Conservation (phyloP, 2,329 filamentous ascomycete species). For the Magnaporthiopsis rhizophila region DNA sequence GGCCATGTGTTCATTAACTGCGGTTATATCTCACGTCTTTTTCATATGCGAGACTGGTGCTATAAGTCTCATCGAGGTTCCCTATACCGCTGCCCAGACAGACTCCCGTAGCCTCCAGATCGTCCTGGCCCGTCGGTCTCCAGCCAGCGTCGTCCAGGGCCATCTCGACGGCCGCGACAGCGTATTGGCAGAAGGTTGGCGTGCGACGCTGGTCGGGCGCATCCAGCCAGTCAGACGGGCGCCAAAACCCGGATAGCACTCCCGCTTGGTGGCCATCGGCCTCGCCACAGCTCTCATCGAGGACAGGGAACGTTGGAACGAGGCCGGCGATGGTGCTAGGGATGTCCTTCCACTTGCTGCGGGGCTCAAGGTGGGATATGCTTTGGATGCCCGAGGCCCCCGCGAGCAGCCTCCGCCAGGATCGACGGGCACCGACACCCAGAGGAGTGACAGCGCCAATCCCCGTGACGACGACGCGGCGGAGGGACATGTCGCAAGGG, state of each 20-base stretch:
- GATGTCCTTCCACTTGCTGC: constrained; percentile 56
- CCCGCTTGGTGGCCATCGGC: constrained; percentile 13
- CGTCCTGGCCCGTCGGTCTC: constrained; percentile 50
- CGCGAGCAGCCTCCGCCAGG: constrained; percentile 75
- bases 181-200: constrained; percentile 89
- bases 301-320: constrained; percentile 46
- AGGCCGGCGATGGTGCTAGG: constrained; percentile 81
- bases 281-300: constrained; percentile 21
- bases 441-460: constrained; percentile 77
- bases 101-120: constrained; percentile 74
- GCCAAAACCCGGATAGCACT: constrained; percentile 34
- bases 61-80: constrained; percentile 84
- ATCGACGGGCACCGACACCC: constrained; percentile 67
- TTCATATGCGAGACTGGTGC: constrained; percentile 70
- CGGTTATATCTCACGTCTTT: constrained; percentile 48
- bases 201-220: constrained; percentile 61
- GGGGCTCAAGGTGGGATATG: constrained; percentile 51
- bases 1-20: neutral
- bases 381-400: constrained; percentile 75
- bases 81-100: constrained; percentile 94
- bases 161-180: constrained; percentile 77
- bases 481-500: constrained; percentile 22
- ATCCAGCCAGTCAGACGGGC: constrained; percentile 44
- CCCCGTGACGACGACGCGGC: constrained; percentile 76
- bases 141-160: constrained; percentile 78